Base-by-base conservation (phyloP, 805 yeast genomes). In the Lachancea sp. region DNA sequence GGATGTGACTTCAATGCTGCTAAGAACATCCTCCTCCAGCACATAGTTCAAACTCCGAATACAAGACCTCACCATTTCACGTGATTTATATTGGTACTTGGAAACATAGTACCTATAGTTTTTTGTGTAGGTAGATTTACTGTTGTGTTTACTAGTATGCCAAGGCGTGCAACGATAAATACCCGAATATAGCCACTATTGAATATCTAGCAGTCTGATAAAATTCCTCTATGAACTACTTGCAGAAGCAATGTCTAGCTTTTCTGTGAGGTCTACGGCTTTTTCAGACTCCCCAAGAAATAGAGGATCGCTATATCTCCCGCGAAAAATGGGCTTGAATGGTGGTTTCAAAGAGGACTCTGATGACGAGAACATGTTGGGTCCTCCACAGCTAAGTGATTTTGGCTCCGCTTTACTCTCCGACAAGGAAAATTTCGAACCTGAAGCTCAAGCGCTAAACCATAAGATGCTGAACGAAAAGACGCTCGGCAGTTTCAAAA, bases 331-430 rank as follows among this genome's bases (percentile, higher is more conserved):
- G 20, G 20, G 18, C 24, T 21, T 21, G 11, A 28, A 20, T 28
- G 19, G 23, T 15, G 2, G 11, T 22, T 19, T 29, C n/a, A 23
- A 17, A 17, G 41, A 43, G 16, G 38, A 40, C 36, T 50, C 55
- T 15, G 58, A 55, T 30, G 63, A 58, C 36, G 63, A 56, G 29
- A 47, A 55, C 31, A 36, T 52, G 16, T 38, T 46, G 22, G 56
- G 54, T 1, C 56, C 59, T 8, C 64, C 64, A 11, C 49, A 50
- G 26, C 35, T 59, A 22, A 59, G 64, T 41, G 45, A 55, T 40
- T 59, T 54, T 46, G 63, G 59, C 5, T 56, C 62, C n/a, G 63
- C 61, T 8, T 36, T 58, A 39, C 40, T 58, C 9, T 47, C 49
- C 33, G 38, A 41, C 18, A 49, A 45, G 32, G 51, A 45, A 28